Base-by-base conservation (phyloP, 345 rosid species). In the Gossypium anomalum region DNA sequence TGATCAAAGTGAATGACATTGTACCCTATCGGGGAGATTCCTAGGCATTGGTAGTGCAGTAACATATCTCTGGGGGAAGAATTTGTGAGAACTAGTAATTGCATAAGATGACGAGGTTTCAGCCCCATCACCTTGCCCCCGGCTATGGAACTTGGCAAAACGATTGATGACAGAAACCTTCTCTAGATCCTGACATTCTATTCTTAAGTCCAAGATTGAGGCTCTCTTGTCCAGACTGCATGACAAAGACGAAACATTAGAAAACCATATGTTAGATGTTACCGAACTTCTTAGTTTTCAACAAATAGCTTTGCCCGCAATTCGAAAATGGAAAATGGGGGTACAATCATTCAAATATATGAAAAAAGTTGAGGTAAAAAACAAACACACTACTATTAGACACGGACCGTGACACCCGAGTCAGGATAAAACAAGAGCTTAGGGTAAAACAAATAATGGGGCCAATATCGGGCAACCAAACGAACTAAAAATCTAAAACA, bases 1-100 rank as follows among this genome's bases (percentile, higher is more conserved):
- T 84, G 63, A 85, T 90, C 87, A 93, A 75, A 94, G 93, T 70
- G 99, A 85, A 60, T 91, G 91, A 85, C 98, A 91, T 71, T 87
- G 99, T 87, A 89, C 87, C 86, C 84, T 83, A 74, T 90, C 99
- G 52, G 99, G 99, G 78, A 93, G 86, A 82, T 89, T 86, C 81
- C 75, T 88, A 62, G 99, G 97, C 87, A 91, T 86, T 19, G 96
- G 89, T 75, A 90, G 80, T 53, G 94, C 90, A 70, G 87, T 83
- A 77, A 91, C 97, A 84, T 95, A 95, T 90, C 96, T 86, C 77
- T 91, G 97, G 73, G 88, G 91, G 65, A 70, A 80, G 78, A 82
- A 80, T 85, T 78, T 89, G 78, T 74, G 85, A 48, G 88, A 19
- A 84, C 62, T 80, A 65, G 78, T 45, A 20, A 79, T 20, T 57